A percentile compares a stretch with the other conserved stretches of the same genome.
These are phyloP conservation scores for Zygotorulaspora sp. DNA, from an alignment of 805 yeast species.

Conservation along the genomic window DNA sequence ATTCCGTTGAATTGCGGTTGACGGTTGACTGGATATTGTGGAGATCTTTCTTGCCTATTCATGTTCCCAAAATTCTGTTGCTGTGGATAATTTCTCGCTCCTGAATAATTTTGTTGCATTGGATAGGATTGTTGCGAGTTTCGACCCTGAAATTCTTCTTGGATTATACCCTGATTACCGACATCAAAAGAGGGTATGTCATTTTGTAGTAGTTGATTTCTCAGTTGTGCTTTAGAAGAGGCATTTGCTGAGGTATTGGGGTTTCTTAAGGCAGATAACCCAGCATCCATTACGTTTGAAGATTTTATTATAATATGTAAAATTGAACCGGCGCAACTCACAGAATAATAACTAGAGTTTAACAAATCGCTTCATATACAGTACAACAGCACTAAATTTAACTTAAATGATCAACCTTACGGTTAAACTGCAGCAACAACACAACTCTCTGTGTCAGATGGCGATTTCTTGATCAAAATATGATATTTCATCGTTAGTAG, in stretches of 20 bases:
- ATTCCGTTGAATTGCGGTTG: conserved; percentile 10
- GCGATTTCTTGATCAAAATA: too few relatives aligned
- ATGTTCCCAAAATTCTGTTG: neutral
- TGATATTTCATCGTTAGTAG: too few relatives aligned
- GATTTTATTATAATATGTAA: too few relatives aligned
- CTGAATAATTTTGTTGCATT: conserved; percentile 12
- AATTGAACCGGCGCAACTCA: neutral
- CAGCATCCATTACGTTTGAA: conserved; percentile 42
- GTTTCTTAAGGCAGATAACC: conserved; percentile 26
- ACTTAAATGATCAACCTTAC: neutral
- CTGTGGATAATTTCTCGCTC: conserved; percentile 6
- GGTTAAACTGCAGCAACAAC: too few relatives aligned
- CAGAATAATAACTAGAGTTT: too few relatives aligned
- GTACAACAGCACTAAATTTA: too few relatives aligned
- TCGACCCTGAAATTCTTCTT: too few relatives aligned
- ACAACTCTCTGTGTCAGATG: too few relatives aligned
- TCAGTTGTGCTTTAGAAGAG: conserved; percentile 12
- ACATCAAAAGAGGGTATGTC: conserved; percentile 45
- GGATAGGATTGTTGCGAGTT: conserved; percentile 9
- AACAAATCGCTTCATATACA: too few relatives aligned
- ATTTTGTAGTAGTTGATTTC: conserved; percentile 38
- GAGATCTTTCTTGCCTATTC: neutral
- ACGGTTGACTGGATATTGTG: conserved; percentile 3
- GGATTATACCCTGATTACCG: conserved; percentile 40
- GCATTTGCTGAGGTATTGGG: conserved; percentile 3